Conservation (phyloP, 768 basidiomycete species). For the Suillus decipiens region DNA sequence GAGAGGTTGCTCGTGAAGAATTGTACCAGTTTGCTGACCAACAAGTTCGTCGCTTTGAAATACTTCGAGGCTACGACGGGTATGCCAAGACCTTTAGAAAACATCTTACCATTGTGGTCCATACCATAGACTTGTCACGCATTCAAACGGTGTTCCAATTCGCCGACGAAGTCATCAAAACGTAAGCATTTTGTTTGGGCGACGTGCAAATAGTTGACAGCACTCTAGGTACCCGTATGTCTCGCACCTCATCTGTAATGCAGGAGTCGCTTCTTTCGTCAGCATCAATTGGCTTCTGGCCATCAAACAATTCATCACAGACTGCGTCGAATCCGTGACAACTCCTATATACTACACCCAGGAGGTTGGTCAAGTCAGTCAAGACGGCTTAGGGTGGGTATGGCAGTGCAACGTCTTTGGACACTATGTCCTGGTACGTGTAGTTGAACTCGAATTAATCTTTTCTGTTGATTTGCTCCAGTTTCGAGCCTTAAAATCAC, state of each 20-base stretch:
- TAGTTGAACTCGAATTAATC: neutral
- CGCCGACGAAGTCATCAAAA: slow-evolving; percentile 50
- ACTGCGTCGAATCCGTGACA: slow-evolving; percentile 51
- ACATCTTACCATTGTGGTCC: slow-evolving; percentile 60
- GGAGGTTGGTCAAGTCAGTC: slow-evolving; percentile 54
- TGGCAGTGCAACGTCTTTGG: slow-evolving; percentile 89
- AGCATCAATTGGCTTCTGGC: slow-evolving; percentile 51
- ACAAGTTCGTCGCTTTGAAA: slow-evolving; percentile 44
- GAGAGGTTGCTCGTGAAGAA: slow-evolving; percentile 58
- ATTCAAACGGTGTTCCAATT: slow-evolving; percentile 65
- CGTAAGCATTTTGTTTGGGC: slow-evolving; percentile 41
- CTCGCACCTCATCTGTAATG: slow-evolving; percentile 80
- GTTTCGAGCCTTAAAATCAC: slow-evolving; percentile 62
- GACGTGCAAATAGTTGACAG: neutral
- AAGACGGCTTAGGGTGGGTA: slow-evolving; percentile 74
- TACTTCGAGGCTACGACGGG: slow-evolving; percentile 43
- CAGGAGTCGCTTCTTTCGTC: slow-evolving; percentile 64
- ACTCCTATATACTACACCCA: slow-evolving; percentile 61
- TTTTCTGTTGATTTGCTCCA: slow-evolving; percentile 30
- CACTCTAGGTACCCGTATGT: slow-evolving; percentile 70
- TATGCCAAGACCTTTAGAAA: slow-evolving; percentile 59
- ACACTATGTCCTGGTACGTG: slow-evolving; percentile 73
- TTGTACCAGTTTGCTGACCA: slow-evolving; percentile 56
- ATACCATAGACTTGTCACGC: slow-evolving; percentile 63
- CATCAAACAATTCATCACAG: slow-evolving; percentile 47